These are phyloP conservation scores for Nitzschia sp. DNA, from an alignment of 108 stramenopile genomes.

Conservation along the genomic window DNA sequence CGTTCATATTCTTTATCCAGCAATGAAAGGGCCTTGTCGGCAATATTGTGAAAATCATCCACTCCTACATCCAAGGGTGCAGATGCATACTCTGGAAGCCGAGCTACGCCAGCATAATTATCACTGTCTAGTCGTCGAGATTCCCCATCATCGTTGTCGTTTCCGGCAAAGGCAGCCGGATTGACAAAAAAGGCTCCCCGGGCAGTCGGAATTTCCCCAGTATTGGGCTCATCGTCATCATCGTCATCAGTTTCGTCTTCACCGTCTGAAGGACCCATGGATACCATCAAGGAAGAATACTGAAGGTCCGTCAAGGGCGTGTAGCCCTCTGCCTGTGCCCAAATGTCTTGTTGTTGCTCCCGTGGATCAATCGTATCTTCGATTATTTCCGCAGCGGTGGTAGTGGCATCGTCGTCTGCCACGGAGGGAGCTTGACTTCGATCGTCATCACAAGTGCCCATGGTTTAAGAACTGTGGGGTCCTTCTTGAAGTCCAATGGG, in stretches of 20 bases:
- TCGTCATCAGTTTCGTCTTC: conserved; percentile 7
- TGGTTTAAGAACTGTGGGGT: neutral
- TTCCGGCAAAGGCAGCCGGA: neutral
- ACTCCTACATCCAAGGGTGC: neutral
- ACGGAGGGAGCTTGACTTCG: conserved; percentile 16
- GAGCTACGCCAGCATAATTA: neutral
- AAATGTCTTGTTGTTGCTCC: conserved; percentile 16
- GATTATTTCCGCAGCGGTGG: neutral
- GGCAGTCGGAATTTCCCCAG: too few relatives aligned
- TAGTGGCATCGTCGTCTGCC: neutral
- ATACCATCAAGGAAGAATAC: conserved; percentile 21
- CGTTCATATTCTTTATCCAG: conserved; percentile 42
- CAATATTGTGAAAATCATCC: conserved; percentile 33
- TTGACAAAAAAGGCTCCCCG: neutral
- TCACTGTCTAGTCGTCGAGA: neutral
- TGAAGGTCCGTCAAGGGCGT: conserved; percentile 34
- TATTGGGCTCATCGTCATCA: neutral
- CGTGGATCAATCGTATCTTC: neutral
- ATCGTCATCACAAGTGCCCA: conserved; percentile 17
- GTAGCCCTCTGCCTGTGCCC: conserved; percentile 34
- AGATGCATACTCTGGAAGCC: neutral
- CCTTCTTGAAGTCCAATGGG: too few relatives aligned
- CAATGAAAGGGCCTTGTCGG: conserved; percentile 28
- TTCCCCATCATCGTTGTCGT: neutral
- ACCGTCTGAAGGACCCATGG: conserved; percentile 18